Evolutionary conservation across 176 grass and related monocot genomes (phyloP), one percentile per base, ranked within the genome.

Genomic region (Areca catechu): DNA sequence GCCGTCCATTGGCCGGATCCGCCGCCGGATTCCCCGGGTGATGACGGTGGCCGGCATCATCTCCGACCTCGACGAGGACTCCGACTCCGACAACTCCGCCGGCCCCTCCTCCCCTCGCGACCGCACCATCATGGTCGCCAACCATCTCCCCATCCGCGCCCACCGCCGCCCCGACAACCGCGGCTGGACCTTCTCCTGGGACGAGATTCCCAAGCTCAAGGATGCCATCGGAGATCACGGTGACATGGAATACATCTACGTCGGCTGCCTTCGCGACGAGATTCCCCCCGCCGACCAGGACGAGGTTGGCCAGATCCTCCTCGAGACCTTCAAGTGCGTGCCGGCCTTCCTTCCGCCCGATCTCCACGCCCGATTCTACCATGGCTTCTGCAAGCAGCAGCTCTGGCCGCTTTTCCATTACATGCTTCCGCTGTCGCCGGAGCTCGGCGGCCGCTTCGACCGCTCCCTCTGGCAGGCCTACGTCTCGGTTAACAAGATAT

Each of bases 351-450:
- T 98, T 50, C 81, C 93, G 4, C 77, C 86, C 29, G 55, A 77
- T 61, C 58, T 92, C 66, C 63, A 68, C 53, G 93, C 91, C 14
- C 73, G 74, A 3, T 98, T 85, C 69, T 98, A 98, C 72, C 87
- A 98, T 50, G 62, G 81, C 5, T 98, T 93, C 73, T 98, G 94
- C 76, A 98, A 98, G 66, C 84, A 81, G 54, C 67, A 77, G 1
- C 87, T 98, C 2, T 98, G 94, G 94, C 88, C 94, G 18, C 88
- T 98, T 22, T 98, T 98, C 57, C 94, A 98, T 70, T 93, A 98
- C 81, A 98, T 98, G 88, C 81, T 98, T 29, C 94, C 94, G 1
- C 89, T 98, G 56, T 82, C 85, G 29, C 66, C 66, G 49, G 73
- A 82, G 16, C 60, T 76, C 56, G 72, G 79, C 12, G 84, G 81